Conservation (phyloP, 805 yeast species). For the Monosporozyma siamensis region DNA sequence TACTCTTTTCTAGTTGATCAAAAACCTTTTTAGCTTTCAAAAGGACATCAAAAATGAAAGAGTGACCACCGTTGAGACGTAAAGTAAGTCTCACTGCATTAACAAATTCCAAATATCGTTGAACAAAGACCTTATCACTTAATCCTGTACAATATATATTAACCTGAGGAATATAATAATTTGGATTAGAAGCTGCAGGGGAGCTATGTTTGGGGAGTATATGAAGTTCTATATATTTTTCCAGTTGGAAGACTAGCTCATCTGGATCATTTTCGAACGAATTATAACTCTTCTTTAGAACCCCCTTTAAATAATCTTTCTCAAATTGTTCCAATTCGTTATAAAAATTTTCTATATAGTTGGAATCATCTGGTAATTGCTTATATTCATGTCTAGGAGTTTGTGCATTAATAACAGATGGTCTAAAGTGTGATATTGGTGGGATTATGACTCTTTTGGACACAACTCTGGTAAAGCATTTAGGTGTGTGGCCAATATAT, state of each 20-base stretch:
- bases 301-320: slow-evolving; percentile 13
- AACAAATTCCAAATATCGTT: slow-evolving; percentile 32
- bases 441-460: slow-evolving; percentile 19
- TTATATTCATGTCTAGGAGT: slow-evolving; percentile 28
- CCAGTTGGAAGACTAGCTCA: slow-evolving; percentile 33
- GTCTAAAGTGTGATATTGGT: slow-evolving; percentile 13
- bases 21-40: slow-evolving; percentile 41
- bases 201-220: slow-evolving; percentile 18
- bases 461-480: slow-evolving; percentile 5
- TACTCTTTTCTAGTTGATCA: slow-evolving; percentile 23
- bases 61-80: slow-evolving; percentile 47
- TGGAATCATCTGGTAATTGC: slow-evolving; percentile 43
- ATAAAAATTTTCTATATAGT: slow-evolving; percentile 42
- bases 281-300: slow-evolving; percentile 26
- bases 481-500: background rate
- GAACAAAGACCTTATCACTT: slow-evolving; percentile 16
- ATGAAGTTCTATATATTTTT: slow-evolving; percentile 31
- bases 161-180: background rate
- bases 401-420: slow-evolving; percentile 2
- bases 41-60: slow-evolving; percentile 49
- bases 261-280: slow-evolving; percentile 34
- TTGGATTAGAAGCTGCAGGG: background rate
- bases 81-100: slow-evolving; percentile 37
- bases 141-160: slow-evolving; percentile 8
- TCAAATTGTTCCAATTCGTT: slow-evolving; percentile 29